Conservation (phyloP, 352 stramenopile species). For the Pythium vanterpoolii region DNA sequence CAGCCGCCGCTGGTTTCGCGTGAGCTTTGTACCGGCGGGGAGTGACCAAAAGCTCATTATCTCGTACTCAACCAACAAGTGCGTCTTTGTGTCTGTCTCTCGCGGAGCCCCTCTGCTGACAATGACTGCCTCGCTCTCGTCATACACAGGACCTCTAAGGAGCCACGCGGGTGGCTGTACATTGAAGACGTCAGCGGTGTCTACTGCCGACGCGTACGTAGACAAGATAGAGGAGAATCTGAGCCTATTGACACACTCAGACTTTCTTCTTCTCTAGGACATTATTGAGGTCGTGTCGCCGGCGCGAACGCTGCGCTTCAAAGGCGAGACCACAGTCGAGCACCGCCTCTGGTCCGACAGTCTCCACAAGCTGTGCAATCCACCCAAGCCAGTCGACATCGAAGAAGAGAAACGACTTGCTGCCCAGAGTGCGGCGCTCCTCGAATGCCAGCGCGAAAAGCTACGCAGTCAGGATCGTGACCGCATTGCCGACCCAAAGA, state of each 20-base stretch:
- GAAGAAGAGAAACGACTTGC: conserved; percentile 17
- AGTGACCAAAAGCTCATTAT: conserved; percentile 65
- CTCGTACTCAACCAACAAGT: conserved; percentile 83
- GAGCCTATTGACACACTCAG: neutral
- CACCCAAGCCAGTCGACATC: conserved; percentile 17
- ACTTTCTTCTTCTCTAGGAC: conserved; percentile 32
- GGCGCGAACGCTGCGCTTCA: conserved; percentile 65
- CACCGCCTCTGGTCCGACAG: conserved; percentile 81
- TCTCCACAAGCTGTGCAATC: conserved; percentile 69
- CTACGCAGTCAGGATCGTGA: conserved; percentile 27
- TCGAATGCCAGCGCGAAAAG: conserved; percentile 3
- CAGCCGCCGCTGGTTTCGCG: conserved; percentile 77
- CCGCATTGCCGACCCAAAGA: conserved; percentile 29
- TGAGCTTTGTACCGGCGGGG: conserved; percentile 46
- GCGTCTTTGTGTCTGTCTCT: conserved; percentile 10
- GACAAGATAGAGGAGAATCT: neutral
- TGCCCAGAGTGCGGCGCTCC: conserved; percentile 8
- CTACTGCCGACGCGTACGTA: conserved; percentile 60
- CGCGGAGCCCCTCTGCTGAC: neutral
- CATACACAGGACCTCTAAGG: conserved; percentile 53
- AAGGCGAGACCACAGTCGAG: conserved; percentile 75
- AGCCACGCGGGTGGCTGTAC: conserved; percentile 76
- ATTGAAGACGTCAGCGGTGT: conserved; percentile 73
- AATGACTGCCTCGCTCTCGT: neutral
- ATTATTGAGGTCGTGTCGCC: conserved; percentile 84